phyloP scores from a whole-genome alignment of 345 rosid genomes.

The Camelina sativa region DNA sequence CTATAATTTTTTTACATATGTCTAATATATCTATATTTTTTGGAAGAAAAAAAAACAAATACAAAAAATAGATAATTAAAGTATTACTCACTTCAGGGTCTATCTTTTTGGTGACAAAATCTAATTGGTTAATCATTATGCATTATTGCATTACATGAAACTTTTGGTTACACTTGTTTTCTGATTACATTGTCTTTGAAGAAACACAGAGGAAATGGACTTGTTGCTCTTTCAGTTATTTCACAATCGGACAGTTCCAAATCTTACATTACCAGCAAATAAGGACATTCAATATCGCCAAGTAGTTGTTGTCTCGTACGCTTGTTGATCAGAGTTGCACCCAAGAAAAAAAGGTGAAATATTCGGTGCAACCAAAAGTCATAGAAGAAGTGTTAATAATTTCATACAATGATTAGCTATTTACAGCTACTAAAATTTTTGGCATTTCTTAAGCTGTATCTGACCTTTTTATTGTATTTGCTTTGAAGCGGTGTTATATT shows the following conservation, averaged over 20 bases:
- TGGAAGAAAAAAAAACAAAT: not conserved
- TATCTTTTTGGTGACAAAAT: conserved; percentile 39
- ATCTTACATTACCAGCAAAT: not conserved
- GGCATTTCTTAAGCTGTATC: conserved; percentile 9
- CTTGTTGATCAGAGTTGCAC: conserved; percentile 3
- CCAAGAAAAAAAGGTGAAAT: not conserved
- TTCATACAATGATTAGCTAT: conserved; percentile 20
- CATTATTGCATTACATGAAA: conserved; percentile 15
- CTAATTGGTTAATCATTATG: conserved; percentile 40
- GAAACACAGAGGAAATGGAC: conserved; percentile 38
- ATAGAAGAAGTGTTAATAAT: conserved; percentile 3
- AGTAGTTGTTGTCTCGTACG: not conserved
- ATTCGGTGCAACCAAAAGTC: not conserved
- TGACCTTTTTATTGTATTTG: conserved; percentile 14
- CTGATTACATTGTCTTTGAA: conserved; percentile 42
- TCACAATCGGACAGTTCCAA: conserved; percentile 10
- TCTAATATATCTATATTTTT: conserved; percentile 4
- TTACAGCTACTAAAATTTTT: conserved; percentile 29
- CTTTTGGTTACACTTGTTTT: conserved; percentile 26
- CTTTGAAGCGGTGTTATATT: conserved; percentile 14
- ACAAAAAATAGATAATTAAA: conserved; percentile 1
- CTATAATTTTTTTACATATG: conserved; percentile 35
- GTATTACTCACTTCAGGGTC: conserved; percentile 33
- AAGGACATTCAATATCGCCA: not conserved
- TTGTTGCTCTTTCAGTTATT: conserved; percentile 24